Evolutionary conservation across 192 early-diverging fungal genomes (phyloP).

Genomic region (Backusella morwellensis): DNA sequence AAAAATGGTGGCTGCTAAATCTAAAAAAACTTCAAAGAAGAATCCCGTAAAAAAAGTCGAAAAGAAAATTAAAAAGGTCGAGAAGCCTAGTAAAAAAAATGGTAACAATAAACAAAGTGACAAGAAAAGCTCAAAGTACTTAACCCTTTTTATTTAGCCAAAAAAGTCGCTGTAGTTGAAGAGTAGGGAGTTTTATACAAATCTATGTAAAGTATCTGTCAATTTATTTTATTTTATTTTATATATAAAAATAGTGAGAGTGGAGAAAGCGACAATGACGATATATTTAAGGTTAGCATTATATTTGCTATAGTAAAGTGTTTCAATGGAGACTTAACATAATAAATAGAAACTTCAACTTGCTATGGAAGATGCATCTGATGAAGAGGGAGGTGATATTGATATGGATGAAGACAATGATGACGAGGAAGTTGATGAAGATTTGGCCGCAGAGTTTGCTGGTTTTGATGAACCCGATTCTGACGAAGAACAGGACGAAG

Average conservation of each 20-base stretch:
- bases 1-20: background rate
- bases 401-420: constrained; percentile 52
- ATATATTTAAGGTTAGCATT: background rate
- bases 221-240: background rate
- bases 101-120: background rate
- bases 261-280: background rate
- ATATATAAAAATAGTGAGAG: background rate
- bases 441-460: constrained; percentile 46
- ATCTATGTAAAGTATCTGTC: background rate
- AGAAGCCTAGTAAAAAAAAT: background rate
- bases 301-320: background rate
- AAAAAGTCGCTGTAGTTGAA: background rate
- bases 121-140: background rate
- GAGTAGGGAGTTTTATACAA: background rate
- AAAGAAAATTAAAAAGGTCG: background rate
- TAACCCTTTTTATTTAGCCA: background rate
- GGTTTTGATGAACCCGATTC: constrained; percentile 43
- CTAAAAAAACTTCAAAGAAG: background rate
- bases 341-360: background rate
- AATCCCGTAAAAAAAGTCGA: background rate
- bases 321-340: background rate
- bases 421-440: constrained; percentile 55
- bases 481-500: constrained; percentile 46
- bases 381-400: constrained; percentile 28
- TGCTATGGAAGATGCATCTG: background rate